Conservation (phyloP, 345 rosid species). For the Hibiscus syriacus region DNA sequence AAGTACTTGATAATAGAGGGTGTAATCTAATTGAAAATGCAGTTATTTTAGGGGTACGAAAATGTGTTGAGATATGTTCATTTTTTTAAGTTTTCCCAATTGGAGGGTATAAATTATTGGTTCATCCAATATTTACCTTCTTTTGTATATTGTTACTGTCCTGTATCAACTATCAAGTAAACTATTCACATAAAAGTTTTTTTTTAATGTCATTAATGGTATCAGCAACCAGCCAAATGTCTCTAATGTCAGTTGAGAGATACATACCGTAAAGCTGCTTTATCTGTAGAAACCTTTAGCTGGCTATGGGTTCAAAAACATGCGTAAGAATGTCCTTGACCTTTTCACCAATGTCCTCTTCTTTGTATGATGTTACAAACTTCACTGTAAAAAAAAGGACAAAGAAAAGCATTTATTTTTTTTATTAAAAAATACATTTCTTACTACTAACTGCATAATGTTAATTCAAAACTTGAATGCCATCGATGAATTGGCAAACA, state of each 20-base stretch:
- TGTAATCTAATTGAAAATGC: too few relatives aligned
- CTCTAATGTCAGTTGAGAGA: not conserved
- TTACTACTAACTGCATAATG: not conserved
- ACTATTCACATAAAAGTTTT: not conserved
- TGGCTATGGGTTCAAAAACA: conserved; percentile 32
- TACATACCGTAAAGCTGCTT: conserved; percentile 2
- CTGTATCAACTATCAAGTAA: too few relatives aligned
- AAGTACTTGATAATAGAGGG: too few relatives aligned
- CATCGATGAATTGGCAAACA: too few relatives aligned
- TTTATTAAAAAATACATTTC: not conserved
- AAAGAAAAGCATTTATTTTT: not conserved
- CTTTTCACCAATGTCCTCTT: conserved; percentile 41
- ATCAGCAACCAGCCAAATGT: not conserved
- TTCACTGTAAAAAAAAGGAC: conserved; percentile 31
- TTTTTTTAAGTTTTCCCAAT: too few relatives aligned
- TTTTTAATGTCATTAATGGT: not conserved
- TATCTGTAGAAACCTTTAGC: conserved; percentile 1
- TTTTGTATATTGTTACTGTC: too few relatives aligned
- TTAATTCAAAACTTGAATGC: not conserved
- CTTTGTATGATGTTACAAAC: conserved; percentile 48
- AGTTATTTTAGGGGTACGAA: too few relatives aligned
- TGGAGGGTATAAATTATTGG: not conserved
- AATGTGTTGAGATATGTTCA: too few relatives aligned
- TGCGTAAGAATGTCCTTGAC: conserved; percentile 55
- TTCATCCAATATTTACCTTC: not conserved